Evolutionary conservation across 148 eudicot species (phyloP).

Genomic region (Spergularia bocconei): DNA sequence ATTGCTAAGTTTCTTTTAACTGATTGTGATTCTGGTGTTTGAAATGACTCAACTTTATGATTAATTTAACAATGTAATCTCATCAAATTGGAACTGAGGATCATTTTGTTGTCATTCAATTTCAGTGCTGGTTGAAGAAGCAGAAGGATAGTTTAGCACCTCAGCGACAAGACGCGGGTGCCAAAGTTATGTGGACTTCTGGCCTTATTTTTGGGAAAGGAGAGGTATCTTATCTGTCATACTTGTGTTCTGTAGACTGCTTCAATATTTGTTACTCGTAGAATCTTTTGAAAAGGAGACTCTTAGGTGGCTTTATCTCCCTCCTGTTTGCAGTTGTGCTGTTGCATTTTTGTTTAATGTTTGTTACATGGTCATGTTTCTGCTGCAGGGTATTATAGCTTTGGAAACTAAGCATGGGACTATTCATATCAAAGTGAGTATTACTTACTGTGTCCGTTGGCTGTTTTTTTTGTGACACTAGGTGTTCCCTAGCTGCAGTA

Average conservation of each 20-base stretch:
- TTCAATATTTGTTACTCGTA: too few relatives aligned
- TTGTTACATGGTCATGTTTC: conserved; percentile 11
- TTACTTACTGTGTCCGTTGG: neutral
- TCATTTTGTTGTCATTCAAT: neutral
- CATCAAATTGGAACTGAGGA: neutral
- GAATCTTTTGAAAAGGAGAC: too few relatives aligned
- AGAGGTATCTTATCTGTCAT: conserved; percentile 41
- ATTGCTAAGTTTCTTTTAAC: neutral
- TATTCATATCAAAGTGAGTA: conserved; percentile 75
- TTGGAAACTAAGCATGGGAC: conserved; percentile 77
- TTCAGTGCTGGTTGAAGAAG: conserved; percentile 75
- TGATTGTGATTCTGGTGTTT: neutral
- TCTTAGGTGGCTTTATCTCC: neutral
- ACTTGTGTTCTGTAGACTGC: neutral
- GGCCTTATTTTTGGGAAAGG: conserved; percentile 70
- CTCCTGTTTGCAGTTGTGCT: neutral
- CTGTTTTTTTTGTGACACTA: too few relatives aligned
- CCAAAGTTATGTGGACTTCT: conserved; percentile 59
- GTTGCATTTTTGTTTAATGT: neutral
- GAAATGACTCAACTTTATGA: neutral
- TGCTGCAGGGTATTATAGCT: conserved; percentile 75
- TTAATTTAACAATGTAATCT: neutral
- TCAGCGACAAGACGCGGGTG: conserved; percentile 47
- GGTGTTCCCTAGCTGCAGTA: neutral
- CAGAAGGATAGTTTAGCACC: conserved; percentile 58